A percentile compares a stretch with the other conserved stretches of the same genome.
Conservation (phyloP, 805 yeast species). For the Teunomyces pallodes region DNA sequence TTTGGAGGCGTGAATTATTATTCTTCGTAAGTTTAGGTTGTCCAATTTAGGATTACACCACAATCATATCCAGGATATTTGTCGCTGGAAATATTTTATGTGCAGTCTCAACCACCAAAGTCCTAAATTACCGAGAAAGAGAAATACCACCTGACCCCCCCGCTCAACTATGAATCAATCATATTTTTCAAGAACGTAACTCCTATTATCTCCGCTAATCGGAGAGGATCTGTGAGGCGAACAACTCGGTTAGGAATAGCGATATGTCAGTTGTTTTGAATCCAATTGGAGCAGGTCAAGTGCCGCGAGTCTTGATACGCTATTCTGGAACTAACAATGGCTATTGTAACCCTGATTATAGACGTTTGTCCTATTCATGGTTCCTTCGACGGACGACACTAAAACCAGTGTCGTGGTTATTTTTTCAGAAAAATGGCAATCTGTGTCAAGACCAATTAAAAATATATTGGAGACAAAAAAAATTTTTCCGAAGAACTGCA, state of each 20-base stretch:
- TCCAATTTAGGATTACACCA: too few species aligned
- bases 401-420: not conserved
- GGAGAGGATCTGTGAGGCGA: not conserved
- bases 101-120: not conserved
- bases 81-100: not conserved
- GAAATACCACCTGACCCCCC: not conserved
- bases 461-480: too few species aligned
- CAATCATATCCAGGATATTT: too few species aligned
- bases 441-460: not conserved
- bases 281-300: too few species aligned
- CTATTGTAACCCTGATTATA: not conserved
- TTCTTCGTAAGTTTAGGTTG: too few species aligned
- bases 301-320: not conserved
- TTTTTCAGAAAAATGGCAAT: not conserved
- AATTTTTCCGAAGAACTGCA: too few species aligned
- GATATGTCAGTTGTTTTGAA: not conserved
- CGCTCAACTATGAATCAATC: not conserved
- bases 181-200: not conserved
- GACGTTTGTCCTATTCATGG: not conserved
- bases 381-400: not conserved
- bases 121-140: not conserved
- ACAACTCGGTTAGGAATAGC: not conserved
- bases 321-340: not conserved
- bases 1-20: too few species aligned
- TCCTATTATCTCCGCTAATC: slow-evolving; percentile 2